A percentile compares a stretch with the other conserved stretches of the same genome.
These are phyloP conservation scores for Collybiopsis luxurians DNA, from an alignment of 768 basidiomycete genomes.

Conservation along the genomic window DNA sequence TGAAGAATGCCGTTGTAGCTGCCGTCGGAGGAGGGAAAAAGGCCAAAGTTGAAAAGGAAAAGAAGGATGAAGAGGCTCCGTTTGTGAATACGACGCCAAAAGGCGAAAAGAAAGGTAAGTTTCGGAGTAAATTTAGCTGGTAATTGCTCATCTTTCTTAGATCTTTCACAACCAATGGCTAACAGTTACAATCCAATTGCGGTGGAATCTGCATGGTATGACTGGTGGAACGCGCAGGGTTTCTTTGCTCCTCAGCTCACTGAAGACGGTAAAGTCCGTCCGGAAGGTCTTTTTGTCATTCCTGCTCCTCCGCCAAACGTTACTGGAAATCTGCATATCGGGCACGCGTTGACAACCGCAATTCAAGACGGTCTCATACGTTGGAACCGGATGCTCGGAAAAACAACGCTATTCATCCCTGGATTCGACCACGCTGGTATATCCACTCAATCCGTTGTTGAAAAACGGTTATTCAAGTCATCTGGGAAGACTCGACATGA, in stretches of 20 bases:
- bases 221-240: slow-evolving; percentile 93
- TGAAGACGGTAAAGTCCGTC: slow-evolving; percentile 53
- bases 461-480: slow-evolving; percentile 84
- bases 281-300: slow-evolving; percentile 77
- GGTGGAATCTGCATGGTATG: slow-evolving; percentile 95
- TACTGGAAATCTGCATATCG: slow-evolving; percentile 93
- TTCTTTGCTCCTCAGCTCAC: slow-evolving; percentile 81
- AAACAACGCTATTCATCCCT: slow-evolving; percentile 84
- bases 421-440: slow-evolving; percentile 99
- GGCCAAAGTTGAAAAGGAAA: slow-evolving; percentile 69
- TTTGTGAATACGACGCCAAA: slow-evolving; percentile 88
- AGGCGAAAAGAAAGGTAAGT: slow-evolving; percentile 91
- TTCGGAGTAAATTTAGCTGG: neutral
- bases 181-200: slow-evolving; percentile 94
- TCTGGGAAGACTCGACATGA: slow-evolving; percentile 86
- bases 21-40: slow-evolving; percentile 53
- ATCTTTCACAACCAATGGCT: slow-evolving; percentile 84
- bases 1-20: slow-evolving; percentile 44
- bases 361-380: slow-evolving; percentile 89
- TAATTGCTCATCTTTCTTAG: slow-evolving; percentile 34
- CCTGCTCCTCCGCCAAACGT: slow-evolving; percentile 95
- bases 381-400: slow-evolving; percentile 98
- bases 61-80: slow-evolving; percentile 63
- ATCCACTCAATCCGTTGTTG: slow-evolving; percentile 96
- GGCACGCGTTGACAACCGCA: slow-evolving; percentile 88